Evolutionary conservation across 805 yeast species (phyloP).

Genomic region (Myxozyma monticola): DNA sequence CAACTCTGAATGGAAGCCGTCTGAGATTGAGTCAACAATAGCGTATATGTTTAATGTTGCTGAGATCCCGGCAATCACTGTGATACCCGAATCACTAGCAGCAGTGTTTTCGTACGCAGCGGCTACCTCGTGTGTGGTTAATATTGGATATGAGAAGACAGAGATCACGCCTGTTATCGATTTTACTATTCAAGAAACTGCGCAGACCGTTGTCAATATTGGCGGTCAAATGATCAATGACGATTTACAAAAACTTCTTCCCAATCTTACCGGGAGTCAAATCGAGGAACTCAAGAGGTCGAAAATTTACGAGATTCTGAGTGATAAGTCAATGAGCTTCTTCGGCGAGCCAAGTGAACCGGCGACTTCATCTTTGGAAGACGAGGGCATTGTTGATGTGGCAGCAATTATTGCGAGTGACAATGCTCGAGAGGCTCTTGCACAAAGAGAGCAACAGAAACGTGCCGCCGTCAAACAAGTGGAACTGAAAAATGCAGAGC

Average conservation of each 20-base stretch:
- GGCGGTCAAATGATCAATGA: conserved; percentile 72
- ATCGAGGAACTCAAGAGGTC: conserved; percentile 75
- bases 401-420: conserved; percentile 85
- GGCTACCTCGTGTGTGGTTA: conserved; percentile 70
- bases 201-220: conserved; percentile 46
- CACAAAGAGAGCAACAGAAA: conserved; percentile 41
- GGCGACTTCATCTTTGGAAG: conserved; percentile 40
- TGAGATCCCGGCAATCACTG: conserved; percentile 68
- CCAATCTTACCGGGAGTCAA: conserved; percentile 56
- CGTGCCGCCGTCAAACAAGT: conserved; percentile 40
- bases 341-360: conserved; percentile 53
- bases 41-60: conserved; percentile 73
- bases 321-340: conserved; percentile 35
- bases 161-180: conserved; percentile 81
- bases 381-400: conserved; percentile 79
- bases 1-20: conserved; percentile 68
- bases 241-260: conserved; percentile 53
- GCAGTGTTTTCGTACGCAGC: conserved; percentile 67
- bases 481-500: conserved; percentile 56
- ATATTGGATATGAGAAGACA: conserved; percentile 72
- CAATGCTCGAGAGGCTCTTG: conserved; percentile 67
- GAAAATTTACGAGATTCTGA: conserved; percentile 73
- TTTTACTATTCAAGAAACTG: conserved; percentile 60
- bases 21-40: conserved; percentile 66
- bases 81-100: conserved; percentile 67